Percentiles rank a stretch among this genome's conserved stretches.
Conservation (phyloP, 768 basidiomycete genomes). For the Tubosaeta sp. region DNA sequence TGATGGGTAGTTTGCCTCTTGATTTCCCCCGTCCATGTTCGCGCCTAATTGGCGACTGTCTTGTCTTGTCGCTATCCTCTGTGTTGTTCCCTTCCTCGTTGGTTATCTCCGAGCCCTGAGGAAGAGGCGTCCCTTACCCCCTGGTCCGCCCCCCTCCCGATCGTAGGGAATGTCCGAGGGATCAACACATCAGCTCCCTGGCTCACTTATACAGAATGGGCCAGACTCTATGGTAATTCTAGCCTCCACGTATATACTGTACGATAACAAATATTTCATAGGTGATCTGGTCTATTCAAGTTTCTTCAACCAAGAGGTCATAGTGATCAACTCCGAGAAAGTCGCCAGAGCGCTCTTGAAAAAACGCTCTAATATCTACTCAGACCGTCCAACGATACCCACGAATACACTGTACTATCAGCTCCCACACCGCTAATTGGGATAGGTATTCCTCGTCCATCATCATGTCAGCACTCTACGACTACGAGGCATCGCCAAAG, state of each 20-base stretch:
- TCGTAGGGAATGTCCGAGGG: constrained; percentile 18
- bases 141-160: constrained; percentile 9
- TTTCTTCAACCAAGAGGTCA: constrained; percentile 15
- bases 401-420: constrained; percentile 18
- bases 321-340: constrained; percentile 24
- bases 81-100: constrained; percentile 3
- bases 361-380: constrained; percentile 25
- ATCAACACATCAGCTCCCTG: neutral
- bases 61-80: constrained; percentile 10
- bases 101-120: neutral
- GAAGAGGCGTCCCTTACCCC: constrained; percentile 5
- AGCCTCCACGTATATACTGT: too few relatives aligned
- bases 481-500: neutral
- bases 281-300: constrained; percentile 26
- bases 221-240: constrained; percentile 11
- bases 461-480: neutral
- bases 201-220: constrained; percentile 11
- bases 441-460: neutral
- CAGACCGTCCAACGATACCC: constrained; percentile 19
- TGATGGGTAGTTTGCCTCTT: neutral
- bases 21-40: neutral
- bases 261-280: constrained; percentile 1
- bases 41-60: constrained; percentile 8
- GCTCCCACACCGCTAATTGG: neutral
- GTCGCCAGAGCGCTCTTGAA: constrained; percentile 25